Conservation (phyloP, 805 yeast species). For the Schizosaccharomyces pombe region DNA sequence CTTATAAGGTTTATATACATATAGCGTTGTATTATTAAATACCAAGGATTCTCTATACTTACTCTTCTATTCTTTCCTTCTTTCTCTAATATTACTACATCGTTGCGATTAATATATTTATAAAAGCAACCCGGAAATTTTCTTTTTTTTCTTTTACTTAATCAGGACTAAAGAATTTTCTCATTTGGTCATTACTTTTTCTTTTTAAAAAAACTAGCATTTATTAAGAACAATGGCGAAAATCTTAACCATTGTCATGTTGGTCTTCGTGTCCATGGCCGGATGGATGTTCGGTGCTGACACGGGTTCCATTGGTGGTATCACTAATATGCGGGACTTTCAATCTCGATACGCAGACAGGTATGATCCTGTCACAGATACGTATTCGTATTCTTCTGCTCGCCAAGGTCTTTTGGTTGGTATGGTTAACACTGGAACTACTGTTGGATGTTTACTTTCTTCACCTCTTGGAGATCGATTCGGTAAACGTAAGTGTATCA, state of each 20-base stretch:
- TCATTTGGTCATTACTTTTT: background rate
- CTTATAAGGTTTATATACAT: too few species aligned
- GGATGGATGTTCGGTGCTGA: constrained; percentile 6
- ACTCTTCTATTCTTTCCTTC: too few species aligned
- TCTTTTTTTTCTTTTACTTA: too few species aligned
- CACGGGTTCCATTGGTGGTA: constrained; percentile 6
- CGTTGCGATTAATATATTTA: too few species aligned
- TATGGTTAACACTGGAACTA: constrained; percentile 6
- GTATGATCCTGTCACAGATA: background rate
- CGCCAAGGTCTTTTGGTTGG: constrained; percentile 6
- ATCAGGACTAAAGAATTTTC: too few species aligned
- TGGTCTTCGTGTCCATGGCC: constrained; percentile 5
- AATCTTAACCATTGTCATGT: background rate
- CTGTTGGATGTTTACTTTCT: constrained; percentile 6
- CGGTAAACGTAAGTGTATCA: constrained; percentile 5
- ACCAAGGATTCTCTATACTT: too few species aligned
- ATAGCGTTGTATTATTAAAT: too few species aligned
- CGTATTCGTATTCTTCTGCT: constrained; percentile 1
- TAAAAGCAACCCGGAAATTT: too few species aligned
- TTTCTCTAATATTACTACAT: too few species aligned
- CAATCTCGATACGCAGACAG: background rate
- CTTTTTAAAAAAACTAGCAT: background rate
- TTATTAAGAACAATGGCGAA: background rate
- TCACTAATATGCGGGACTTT: constrained; percentile 5
- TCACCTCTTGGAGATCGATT: constrained; percentile 6